phyloP scores from a whole-genome alignment of 1,284 basidiomycete species.

The Rhodotorula sp. region DNA sequence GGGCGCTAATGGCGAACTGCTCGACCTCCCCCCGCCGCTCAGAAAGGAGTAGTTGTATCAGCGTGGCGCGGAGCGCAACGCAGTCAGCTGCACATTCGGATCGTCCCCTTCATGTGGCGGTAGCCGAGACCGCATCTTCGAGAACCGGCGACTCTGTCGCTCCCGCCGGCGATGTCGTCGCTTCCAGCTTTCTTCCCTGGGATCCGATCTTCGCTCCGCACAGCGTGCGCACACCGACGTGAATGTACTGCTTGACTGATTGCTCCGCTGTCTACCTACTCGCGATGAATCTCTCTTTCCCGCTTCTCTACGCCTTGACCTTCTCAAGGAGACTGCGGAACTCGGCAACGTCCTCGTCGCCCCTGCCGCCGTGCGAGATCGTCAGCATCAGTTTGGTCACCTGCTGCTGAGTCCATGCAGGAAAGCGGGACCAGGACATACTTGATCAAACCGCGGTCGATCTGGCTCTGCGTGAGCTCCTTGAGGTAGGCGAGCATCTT shows the following conservation, averaged over 20 bases:
- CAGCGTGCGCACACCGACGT: too few relatives aligned
- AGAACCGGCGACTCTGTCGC: too few relatives aligned
- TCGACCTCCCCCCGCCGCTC: constrained; percentile 35
- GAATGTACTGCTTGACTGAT: not conserved
- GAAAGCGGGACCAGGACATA: not conserved
- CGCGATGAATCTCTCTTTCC: too few relatives aligned
- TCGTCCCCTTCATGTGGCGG: too few relatives aligned
- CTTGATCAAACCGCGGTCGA: constrained; percentile 52
- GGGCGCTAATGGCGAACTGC: constrained; percentile 24
- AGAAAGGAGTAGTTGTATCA: not conserved
- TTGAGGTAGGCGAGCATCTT: constrained; percentile 32
- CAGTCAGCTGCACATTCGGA: too few relatives aligned
- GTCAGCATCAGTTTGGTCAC: not conserved
- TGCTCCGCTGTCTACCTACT: not conserved
- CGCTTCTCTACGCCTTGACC: not conserved
- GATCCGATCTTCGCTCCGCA: too few relatives aligned
- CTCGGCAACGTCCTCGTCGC: constrained; percentile 40
- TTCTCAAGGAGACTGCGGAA: constrained; percentile 32
- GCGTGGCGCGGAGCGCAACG: too few relatives aligned
- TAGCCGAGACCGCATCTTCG: too few relatives aligned
- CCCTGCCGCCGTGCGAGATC: constrained; percentile 3
- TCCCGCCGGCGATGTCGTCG: too few relatives aligned
- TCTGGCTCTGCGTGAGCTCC: constrained; percentile 52
- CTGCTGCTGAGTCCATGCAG: too few relatives aligned
- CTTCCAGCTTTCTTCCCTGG: too few relatives aligned